These are phyloP conservation scores for Ophiostoma sp. DNA, from an alignment of 2,329 filamentous ascomycete genomes.

Conservation along the genomic window DNA sequence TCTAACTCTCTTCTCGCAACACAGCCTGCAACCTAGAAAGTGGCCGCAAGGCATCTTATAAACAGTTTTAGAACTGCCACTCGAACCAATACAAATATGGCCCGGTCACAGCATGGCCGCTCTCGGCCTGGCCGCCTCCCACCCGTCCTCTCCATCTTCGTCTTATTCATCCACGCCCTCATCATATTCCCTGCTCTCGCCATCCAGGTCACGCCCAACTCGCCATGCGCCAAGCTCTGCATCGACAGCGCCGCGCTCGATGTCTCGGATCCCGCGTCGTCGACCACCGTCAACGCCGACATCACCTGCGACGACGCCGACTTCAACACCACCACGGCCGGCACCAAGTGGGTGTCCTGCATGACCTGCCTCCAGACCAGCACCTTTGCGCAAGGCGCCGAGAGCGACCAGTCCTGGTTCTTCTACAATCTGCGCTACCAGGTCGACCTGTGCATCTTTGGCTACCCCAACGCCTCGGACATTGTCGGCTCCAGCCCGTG, in stretches of 20 bases:
- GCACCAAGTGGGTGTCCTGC: slow-evolving; percentile 46
- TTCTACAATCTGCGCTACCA: slow-evolving; percentile 52
- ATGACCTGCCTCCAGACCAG: slow-evolving; percentile 51
- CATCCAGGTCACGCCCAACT: slow-evolving; percentile 50
- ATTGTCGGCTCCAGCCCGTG: slow-evolving; percentile 45
- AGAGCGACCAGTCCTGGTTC: slow-evolving; percentile 54
- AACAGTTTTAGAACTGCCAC: neutral
- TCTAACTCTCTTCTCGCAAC: neutral
- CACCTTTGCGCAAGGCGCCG: slow-evolving; percentile 41
- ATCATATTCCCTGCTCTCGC: slow-evolving; percentile 29
- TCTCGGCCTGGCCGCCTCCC: neutral
- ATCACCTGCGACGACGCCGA: slow-evolving; percentile 46
- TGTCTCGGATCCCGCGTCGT: slow-evolving; percentile 39
- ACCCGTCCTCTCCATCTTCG: neutral
- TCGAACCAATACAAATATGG: neutral
- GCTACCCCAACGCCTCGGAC: slow-evolving; percentile 45
- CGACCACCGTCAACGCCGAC: slow-evolving; percentile 41
- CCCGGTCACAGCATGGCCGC: neutral
- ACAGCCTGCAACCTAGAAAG: slow-evolving; percentile 2
- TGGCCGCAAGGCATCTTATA: neutral
- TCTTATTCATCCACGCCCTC: neutral
- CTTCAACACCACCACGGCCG: slow-evolving; percentile 37
- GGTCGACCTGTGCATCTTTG: slow-evolving; percentile 49
- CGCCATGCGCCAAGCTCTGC: slow-evolving; percentile 50
- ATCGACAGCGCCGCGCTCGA: slow-evolving; percentile 35